Conservation (phyloP, 495 filamentous ascomycete genomes). For the Parachaetomium inaequale region DNA sequence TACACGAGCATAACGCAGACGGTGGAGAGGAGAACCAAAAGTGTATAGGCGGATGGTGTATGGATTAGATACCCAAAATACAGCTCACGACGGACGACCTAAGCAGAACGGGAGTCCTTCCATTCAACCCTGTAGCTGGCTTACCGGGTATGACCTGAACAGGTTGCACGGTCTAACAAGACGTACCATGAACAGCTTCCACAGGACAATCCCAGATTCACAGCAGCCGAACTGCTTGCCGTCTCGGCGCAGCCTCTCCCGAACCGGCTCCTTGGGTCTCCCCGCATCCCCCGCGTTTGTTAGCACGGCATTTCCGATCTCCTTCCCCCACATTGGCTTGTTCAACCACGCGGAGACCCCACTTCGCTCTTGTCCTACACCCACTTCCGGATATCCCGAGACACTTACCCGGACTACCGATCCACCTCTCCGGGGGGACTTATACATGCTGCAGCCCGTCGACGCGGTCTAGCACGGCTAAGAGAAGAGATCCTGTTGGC, state of each 20-base stretch:
- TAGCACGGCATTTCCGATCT: background rate
- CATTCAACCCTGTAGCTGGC: background rate
- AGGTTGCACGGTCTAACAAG: background rate
- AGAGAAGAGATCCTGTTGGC: too few species aligned
- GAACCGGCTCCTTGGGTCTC: too few species aligned
- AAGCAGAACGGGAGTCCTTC: background rate
- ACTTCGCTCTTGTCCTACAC: background rate
- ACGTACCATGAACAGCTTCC: too few species aligned
- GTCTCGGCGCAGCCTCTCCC: too few species aligned
- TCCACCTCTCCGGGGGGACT: background rate
- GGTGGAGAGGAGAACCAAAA: background rate
- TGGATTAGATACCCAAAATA: constrained; percentile 15
- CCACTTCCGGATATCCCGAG: background rate
- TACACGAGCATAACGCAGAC: background rate
- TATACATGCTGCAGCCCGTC: too few species aligned
- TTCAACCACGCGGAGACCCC: background rate
- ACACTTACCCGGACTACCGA: background rate
- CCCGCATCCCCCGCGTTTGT: constrained; percentile 9
- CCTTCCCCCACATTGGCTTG: background rate
- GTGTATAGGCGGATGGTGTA: background rate
- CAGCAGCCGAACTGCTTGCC: background rate
- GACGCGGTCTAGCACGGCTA: too few species aligned
- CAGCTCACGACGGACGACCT: background rate
- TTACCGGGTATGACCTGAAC: background rate
- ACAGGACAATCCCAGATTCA: too few species aligned